phyloP scores from a whole-genome alignment of 352 stramenopile species.

The Phytopythium mirpurense region DNA sequence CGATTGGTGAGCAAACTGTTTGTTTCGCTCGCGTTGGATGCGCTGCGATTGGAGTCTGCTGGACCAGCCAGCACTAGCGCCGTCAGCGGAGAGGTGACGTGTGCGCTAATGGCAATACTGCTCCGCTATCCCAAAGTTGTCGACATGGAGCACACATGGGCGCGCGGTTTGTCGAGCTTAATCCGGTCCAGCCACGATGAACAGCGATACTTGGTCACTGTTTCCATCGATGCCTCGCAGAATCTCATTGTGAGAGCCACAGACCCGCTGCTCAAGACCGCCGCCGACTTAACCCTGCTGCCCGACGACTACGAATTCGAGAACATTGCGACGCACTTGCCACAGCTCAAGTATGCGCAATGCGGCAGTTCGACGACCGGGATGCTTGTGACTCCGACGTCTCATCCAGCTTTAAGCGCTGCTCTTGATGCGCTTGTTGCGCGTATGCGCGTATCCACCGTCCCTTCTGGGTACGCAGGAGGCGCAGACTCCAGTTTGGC shows the following conservation, averaged over 20 bases:
- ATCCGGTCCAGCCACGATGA: conserved; percentile 32
- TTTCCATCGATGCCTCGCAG: conserved; percentile 20
- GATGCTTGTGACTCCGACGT: conserved; percentile 32
- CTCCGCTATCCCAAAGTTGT: conserved; percentile 38
- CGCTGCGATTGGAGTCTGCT: conserved; percentile 24
- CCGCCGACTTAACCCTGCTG: conserved; percentile 40
- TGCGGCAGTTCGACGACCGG: not conserved
- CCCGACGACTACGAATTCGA: conserved; percentile 35
- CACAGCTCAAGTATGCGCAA: not conserved
- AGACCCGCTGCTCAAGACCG: conserved; percentile 56
- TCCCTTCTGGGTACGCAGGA: not conserved
- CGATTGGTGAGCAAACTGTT: conserved; percentile 22
- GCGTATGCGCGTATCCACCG: conserved; percentile 26
- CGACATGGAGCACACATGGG: conserved; percentile 42
- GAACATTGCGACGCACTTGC: not conserved
- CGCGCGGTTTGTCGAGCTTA: conserved; percentile 33
- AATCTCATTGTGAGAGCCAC: conserved; percentile 33
- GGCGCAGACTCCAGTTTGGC: not conserved
- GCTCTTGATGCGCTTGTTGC: conserved; percentile 27
- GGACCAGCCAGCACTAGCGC: not conserved
- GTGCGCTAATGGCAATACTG: conserved; percentile 43
- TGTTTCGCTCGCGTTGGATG: conserved; percentile 39
- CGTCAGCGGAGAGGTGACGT: conserved; percentile 14
- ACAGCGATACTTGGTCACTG: conserved; percentile 38
- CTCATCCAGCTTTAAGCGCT: conserved; percentile 27